A percentile compares a stretch with the other conserved stretches of the same genome.
Conservation (phyloP, 768 basidiomycete genomes). For the Pleurotus citrinopileatus region DNA sequence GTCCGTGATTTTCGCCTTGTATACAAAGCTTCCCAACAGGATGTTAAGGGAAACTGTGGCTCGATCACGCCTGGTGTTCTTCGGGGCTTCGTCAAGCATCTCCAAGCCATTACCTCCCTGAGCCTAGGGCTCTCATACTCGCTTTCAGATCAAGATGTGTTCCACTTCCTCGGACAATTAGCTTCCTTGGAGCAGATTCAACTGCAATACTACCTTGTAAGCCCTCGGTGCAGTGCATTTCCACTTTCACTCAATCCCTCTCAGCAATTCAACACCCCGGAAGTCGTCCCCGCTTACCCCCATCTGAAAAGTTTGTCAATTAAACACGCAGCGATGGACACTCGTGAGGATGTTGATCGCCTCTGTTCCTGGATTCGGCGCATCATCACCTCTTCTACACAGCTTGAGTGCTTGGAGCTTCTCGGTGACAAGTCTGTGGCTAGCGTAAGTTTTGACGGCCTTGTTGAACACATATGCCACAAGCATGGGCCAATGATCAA, state of each 20-base stretch:
- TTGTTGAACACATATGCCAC: constrained; percentile 29
- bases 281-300: constrained; percentile 17
- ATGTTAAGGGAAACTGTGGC: constrained; percentile 52
- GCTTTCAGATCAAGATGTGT: constrained; percentile 50
- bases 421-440: constrained; percentile 10
- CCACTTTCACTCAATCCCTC: neutral
- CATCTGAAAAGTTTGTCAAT: constrained; percentile 31
- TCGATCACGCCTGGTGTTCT: constrained; percentile 63
- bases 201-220: constrained; percentile 51
- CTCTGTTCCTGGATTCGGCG: constrained; percentile 36
- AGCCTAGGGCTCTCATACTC: constrained; percentile 60
- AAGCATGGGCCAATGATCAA: constrained; percentile 28
- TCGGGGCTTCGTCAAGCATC: constrained; percentile 36
- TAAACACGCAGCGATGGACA: constrained; percentile 18
- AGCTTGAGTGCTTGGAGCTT: constrained; percentile 27
- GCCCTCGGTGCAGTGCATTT: constrained; percentile 13
- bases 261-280: constrained; percentile 42
- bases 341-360: constrained; percentile 19
- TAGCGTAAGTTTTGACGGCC: constrained; percentile 27
- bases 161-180: constrained; percentile 41
- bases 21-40: neutral
- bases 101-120: constrained; percentile 33
- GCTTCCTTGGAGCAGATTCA: constrained; percentile 34
- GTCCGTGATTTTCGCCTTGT: constrained; percentile 10
- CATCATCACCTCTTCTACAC: constrained; percentile 25